phyloP scores from a whole-genome alignment of 1,139 yeast species.

The Suhomyces maxii region DNA sequence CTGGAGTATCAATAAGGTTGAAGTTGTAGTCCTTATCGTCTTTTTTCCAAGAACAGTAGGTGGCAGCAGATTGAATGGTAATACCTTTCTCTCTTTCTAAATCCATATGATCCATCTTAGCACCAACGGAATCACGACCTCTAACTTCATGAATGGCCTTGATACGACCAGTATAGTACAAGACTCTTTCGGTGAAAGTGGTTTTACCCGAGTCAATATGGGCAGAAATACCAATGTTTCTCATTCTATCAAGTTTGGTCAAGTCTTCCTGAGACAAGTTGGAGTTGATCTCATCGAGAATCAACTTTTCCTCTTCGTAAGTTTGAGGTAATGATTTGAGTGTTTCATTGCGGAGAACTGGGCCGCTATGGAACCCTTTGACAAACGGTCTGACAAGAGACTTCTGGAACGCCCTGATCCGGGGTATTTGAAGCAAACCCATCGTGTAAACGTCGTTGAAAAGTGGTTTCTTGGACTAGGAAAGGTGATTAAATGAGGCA shows the following conservation, averaged over 20 bases:
- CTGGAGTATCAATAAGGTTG: slow-evolving; percentile 41
- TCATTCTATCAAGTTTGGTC: slow-evolving; percentile 54
- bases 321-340: slow-evolving; percentile 31
- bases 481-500: too few relatives aligned
- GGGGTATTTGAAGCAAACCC: slow-evolving; percentile 8
- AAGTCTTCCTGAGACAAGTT: slow-evolving; percentile 60
- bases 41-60: slow-evolving; percentile 95
- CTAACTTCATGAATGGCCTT: slow-evolving; percentile 98
- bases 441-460: slow-evolving; percentile 1
- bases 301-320: slow-evolving; percentile 71
- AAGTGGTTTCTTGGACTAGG: neutral
- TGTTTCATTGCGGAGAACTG: slow-evolving; percentile 6
- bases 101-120: slow-evolving; percentile 68
- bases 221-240: slow-evolving; percentile 97
- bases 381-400: slow-evolving; percentile 6
- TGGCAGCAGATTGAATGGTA: slow-evolving; percentile 92
- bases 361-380: slow-evolving; percentile 3
- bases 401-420: slow-evolving; percentile 5
- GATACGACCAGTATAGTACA: slow-evolving; percentile 95
- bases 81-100: slow-evolving; percentile 74
- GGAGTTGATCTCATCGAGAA: slow-evolving; percentile 59
- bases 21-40: slow-evolving; percentile 71
- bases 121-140: slow-evolving; percentile 97
- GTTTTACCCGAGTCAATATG: slow-evolving; percentile 85
- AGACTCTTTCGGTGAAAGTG: slow-evolving; percentile 93